A percentile compares a stretch with the other conserved stretches of the same genome.
Evolutionary conservation across 495 filamentous ascomycete genomes (phyloP).

Genomic region (Daldinia concentrica): DNA sequence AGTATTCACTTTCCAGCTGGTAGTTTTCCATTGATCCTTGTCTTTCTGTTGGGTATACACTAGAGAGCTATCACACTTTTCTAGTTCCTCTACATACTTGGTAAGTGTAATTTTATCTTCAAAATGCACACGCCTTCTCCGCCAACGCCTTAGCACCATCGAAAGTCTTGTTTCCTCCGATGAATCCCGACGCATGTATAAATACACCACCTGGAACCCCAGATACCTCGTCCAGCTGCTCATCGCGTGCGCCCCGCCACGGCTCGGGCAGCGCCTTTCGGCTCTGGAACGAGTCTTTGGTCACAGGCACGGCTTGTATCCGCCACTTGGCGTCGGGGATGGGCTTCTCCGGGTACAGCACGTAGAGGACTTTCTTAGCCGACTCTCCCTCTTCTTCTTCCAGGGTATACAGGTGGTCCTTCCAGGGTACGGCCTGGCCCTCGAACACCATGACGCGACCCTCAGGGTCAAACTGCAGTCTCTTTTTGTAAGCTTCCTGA

Average conservation of each 20-base stretch:
- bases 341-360: conserved; percentile 87
- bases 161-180: conserved; percentile 90
- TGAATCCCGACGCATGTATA: conserved; percentile 93
- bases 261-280: conserved; percentile 87
- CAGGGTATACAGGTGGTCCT: conserved; percentile 91
- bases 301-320: conserved; percentile 84
- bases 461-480: conserved; percentile 70
- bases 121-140: conserved; percentile 63
- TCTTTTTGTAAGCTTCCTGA: conserved; percentile 70
- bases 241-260: conserved; percentile 91
- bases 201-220: conserved; percentile 85
- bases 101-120: neutral
- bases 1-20: neutral
- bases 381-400: conserved; percentile 69
- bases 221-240: conserved; percentile 76
- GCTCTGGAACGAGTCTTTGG: conserved; percentile 85
- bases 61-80: neutral
- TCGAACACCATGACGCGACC: conserved; percentile 85
- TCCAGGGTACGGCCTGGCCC: conserved; percentile 83
- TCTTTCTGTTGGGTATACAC: conserved; percentile 26
- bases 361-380: conserved; percentile 73
- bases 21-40: neutral
- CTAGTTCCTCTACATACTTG: conserved; percentile 43
- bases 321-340: conserved; percentile 82
- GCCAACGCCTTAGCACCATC: conserved; percentile 93